Conservation (phyloP, 352 stramenopile genomes). For the Phytophthora melonis region DNA sequence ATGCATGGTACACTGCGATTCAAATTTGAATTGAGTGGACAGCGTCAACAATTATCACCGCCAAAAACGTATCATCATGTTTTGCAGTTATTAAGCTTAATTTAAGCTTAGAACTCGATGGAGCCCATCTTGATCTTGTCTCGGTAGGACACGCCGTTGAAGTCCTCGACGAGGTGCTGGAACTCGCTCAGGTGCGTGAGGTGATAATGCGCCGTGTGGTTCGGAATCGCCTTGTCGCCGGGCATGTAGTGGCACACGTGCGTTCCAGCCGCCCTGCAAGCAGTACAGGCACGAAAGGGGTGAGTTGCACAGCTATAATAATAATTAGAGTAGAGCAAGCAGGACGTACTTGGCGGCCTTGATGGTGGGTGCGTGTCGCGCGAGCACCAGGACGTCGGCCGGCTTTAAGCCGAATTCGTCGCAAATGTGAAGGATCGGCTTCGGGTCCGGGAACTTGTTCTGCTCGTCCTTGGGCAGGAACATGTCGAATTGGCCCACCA, state of each 20-base stretch:
- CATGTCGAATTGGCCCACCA: conserved; percentile 72
- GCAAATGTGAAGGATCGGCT: conserved; percentile 59
- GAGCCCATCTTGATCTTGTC: conserved; percentile 51
- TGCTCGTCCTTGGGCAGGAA: conserved; percentile 59
- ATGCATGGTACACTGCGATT: background rate
- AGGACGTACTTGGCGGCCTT: conserved; percentile 66
- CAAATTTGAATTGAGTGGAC: conserved; percentile 10
- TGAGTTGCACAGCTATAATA: background rate
- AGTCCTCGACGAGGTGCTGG: conserved; percentile 76
- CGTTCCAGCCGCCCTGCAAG: conserved; percentile 53
- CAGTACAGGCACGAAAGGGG: background rate
- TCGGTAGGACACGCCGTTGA: conserved; percentile 82
- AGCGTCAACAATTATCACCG: too few species aligned
- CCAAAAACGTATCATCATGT: too few species aligned
- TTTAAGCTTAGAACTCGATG: conserved; percentile 40
- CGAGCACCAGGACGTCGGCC: conserved; percentile 65
- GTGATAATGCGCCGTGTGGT: conserved; percentile 81
- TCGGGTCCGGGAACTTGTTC: conserved; percentile 55
- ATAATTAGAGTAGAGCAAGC: background rate
- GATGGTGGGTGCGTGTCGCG: conserved; percentile 61
- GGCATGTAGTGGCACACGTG: conserved; percentile 79
- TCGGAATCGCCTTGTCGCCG: conserved; percentile 68
- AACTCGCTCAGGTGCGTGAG: conserved; percentile 67
- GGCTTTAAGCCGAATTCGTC: conserved; percentile 61
- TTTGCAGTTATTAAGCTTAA: too few species aligned